Evolutionary conservation across 2,329 filamentous ascomycete genomes (phyloP).

Genomic region (Dryadomyces quercus-mongolicae): DNA sequence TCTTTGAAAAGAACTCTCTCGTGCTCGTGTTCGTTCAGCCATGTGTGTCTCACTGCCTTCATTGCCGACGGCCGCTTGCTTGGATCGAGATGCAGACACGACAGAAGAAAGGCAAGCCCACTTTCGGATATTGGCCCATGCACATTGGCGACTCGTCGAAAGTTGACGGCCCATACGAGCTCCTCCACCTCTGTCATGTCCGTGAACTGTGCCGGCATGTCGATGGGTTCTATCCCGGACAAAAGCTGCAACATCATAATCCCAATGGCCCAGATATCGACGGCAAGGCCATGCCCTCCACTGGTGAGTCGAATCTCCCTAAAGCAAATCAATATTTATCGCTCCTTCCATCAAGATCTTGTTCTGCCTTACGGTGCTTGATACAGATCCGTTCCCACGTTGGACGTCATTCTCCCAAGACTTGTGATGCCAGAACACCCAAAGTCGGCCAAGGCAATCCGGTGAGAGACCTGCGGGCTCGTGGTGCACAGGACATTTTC

Average conservation of each 20-base stretch:
- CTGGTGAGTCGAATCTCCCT: conserved; percentile 26
- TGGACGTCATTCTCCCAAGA: conserved; percentile 28
- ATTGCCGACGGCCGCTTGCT: conserved; percentile 5
- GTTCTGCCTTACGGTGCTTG: conserved; percentile 32
- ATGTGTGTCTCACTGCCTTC: conserved; percentile 4
- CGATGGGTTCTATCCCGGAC: conserved; percentile 11
- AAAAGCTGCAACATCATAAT: conserved; percentile 27
- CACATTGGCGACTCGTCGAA: not conserved
- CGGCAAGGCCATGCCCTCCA: conserved; percentile 21
- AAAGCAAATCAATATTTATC: no score
- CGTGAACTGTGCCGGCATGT: conserved; percentile 12
- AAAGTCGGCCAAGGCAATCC: conserved; percentile 40
- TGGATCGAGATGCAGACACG: conserved; percentile 8
- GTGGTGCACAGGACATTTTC: conserved; percentile 39
- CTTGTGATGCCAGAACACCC: conserved; percentile 32
- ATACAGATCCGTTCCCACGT: conserved; percentile 33
- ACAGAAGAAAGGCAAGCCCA: conserved; percentile 9
- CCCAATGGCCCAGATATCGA: conserved; percentile 43
- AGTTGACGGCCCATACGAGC: conserved; percentile 7
- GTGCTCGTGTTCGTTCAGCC: conserved; percentile 5
- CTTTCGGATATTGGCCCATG: conserved; percentile 5
- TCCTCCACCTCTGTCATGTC: conserved; percentile 5
- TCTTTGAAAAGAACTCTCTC: conserved; percentile 6
- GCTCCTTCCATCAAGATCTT: not conserved
- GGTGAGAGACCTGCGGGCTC: conserved; percentile 28